These are phyloP conservation scores for Peronospora belbahrii DNA, from an alignment of 352 stramenopile species.

Conservation along the genomic window DNA sequence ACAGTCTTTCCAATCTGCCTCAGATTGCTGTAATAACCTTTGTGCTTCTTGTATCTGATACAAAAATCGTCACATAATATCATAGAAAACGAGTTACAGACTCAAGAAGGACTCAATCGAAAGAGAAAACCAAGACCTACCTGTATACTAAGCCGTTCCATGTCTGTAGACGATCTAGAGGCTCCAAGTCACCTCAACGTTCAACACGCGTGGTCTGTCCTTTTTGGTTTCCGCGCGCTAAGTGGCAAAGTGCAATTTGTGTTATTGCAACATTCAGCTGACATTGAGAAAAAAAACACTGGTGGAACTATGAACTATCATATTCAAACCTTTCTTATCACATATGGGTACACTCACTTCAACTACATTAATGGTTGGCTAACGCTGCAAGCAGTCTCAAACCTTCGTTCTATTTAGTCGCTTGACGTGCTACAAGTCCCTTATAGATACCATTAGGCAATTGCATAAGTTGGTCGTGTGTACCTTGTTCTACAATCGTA, in stretches of 20 bases:
- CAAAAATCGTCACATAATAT: slow-evolving; percentile 1
- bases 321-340: slow-evolving; percentile 3
- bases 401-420: too few species aligned
- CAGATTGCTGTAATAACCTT: slow-evolving; percentile 18
- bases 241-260: slow-evolving; percentile 3
- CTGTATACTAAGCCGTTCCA: slow-evolving; percentile 21
- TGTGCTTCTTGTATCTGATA: slow-evolving; percentile 36
- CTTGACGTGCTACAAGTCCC: slow-evolving; percentile 27
- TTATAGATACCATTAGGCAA: slow-evolving; percentile 44
- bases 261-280: slow-evolving; percentile 6
- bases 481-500: slow-evolving; percentile 30
- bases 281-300: slow-evolving; percentile 1
- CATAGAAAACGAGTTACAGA: slow-evolving; percentile 11
- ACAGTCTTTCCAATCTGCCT: slow-evolving; percentile 38
- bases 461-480: slow-evolving; percentile 64
- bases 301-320: not conserved
- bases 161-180: slow-evolving; percentile 4
- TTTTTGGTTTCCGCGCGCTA: slow-evolving; percentile 10
- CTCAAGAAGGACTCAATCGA: slow-evolving; percentile 3
- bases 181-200: slow-evolving; percentile 6
- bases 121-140: slow-evolving; percentile 8
- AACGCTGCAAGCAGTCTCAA: too few species aligned
- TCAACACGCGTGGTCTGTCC: slow-evolving; percentile 4
- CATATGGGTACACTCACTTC: slow-evolving; percentile 15
- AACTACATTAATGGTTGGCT: too few species aligned